phyloP scores from a whole-genome alignment of 352 stramenopile genomes.

The Phytophthora litchii region DNA sequence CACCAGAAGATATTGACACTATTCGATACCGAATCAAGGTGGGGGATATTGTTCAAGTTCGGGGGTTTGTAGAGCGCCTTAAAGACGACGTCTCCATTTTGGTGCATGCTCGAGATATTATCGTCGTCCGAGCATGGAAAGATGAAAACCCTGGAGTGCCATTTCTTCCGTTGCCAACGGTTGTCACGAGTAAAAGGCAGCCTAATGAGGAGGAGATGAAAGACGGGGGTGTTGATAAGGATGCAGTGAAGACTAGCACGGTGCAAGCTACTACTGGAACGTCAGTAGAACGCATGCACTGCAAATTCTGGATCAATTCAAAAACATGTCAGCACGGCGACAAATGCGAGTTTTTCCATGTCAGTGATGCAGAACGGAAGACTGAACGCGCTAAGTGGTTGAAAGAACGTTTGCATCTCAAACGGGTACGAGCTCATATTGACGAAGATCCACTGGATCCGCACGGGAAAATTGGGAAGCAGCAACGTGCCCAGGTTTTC shows the following conservation, averaged over 20 bases:
- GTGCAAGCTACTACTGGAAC: not conserved
- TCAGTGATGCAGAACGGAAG: constrained; percentile 52
- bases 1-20: constrained; percentile 61
- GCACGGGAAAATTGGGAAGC: constrained; percentile 75
- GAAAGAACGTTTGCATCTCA: constrained; percentile 60
- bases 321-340: constrained; percentile 69
- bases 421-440: constrained; percentile 58
- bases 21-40: constrained; percentile 69
- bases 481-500: constrained; percentile 74
- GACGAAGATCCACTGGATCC: constrained; percentile 69
- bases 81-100: constrained; percentile 31
- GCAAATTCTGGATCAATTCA: constrained; percentile 90
- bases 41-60: constrained; percentile 69
- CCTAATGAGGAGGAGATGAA: constrained; percentile 2
- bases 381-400: constrained; percentile 63
- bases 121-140: constrained; percentile 53
- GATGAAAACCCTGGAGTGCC: constrained; percentile 53
- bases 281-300: constrained; percentile 39
- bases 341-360: constrained; percentile 72
- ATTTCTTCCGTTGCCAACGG: constrained; percentile 64
- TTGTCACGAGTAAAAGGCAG: constrained; percentile 30
- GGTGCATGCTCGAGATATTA: constrained; percentile 53
- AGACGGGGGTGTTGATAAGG: not conserved
- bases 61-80: constrained; percentile 62
- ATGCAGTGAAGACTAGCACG: not conserved